These are phyloP conservation scores for Sarocladium strictum DNA, from an alignment of 2,329 filamentous ascomycete species.

Conservation along the genomic window DNA sequence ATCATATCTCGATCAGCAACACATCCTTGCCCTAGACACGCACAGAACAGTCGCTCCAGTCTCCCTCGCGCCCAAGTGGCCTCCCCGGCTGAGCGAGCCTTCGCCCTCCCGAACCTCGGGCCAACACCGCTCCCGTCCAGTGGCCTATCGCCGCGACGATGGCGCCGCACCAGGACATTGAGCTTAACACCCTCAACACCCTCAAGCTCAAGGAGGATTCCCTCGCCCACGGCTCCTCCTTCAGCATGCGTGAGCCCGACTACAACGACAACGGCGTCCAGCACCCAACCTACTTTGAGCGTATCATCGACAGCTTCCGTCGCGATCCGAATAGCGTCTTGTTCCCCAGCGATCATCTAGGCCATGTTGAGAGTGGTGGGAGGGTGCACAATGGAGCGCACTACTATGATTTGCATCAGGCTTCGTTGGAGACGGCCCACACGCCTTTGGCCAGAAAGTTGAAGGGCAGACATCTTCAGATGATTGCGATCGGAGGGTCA, in stretches of 20 bases:
- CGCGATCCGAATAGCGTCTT: constrained; percentile 49
- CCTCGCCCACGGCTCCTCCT: constrained; percentile 41
- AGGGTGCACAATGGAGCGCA: constrained; percentile 34
- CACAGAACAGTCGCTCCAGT: neutral
- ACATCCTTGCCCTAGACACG: neutral
- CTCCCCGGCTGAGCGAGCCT: neutral
- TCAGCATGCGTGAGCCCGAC: constrained; percentile 44
- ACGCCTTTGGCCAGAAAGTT: constrained; percentile 70
- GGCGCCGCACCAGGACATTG: constrained; percentile 38
- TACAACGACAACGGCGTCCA: constrained; percentile 31
- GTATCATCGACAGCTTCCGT: constrained; percentile 57
- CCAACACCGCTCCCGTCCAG: neutral
- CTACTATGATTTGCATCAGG: constrained; percentile 50
- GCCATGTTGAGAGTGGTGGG: constrained; percentile 23
- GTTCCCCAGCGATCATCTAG: constrained; percentile 38
- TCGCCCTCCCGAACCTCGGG: neutral
- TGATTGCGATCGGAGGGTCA: constrained; percentile 94
- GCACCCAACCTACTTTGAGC: constrained; percentile 27
- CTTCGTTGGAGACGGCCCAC: constrained; percentile 67
- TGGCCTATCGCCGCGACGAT: constrained; percentile 18
- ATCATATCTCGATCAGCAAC: neutral
- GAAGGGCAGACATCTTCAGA: constrained; percentile 84
- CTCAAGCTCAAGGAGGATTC: constrained; percentile 55
- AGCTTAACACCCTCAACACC: constrained; percentile 51
- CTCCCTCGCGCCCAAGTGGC: neutral